Percentiles rank a stretch among this genome's conserved stretches.
Conservation (phyloP, 345 rosid genomes). For the Adansonia digitata region DNA sequence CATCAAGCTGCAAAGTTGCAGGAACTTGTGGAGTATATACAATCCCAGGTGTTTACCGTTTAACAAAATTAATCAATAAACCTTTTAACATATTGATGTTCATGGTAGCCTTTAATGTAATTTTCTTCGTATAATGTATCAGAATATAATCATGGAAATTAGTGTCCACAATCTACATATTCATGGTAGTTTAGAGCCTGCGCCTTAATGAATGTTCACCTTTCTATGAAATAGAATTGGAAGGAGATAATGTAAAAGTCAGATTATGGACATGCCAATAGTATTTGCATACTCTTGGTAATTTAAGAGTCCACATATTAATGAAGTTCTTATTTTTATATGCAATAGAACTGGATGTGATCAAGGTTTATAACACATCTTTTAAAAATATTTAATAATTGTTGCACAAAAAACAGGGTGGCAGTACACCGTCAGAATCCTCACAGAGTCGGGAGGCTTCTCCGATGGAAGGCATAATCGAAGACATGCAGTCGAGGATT, state of each 20-base stretch:
- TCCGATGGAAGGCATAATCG: slow-evolving; percentile 66
- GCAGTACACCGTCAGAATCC: slow-evolving; percentile 68
- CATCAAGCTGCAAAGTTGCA: slow-evolving; percentile 85
- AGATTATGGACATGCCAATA: background rate
- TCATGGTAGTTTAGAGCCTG: background rate
- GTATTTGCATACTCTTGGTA: background rate
- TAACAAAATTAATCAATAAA: background rate
- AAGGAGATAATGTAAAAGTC: background rate
- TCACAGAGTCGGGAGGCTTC: slow-evolving; percentile 66
- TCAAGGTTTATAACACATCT: background rate
- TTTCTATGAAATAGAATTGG: background rate
- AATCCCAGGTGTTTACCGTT: slow-evolving; percentile 75
- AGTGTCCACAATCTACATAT: background rate
- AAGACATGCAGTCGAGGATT: slow-evolving; percentile 85
- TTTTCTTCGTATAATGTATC: background rate
- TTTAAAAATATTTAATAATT: background rate
- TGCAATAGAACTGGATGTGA: background rate
- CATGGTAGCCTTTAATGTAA: background rate
- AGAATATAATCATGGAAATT: background rate
- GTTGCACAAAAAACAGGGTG: slow-evolving; percentile 46
- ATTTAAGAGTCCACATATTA: background rate
- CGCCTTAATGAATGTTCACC: too few relatives aligned
- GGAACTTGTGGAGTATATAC: slow-evolving; percentile 87
- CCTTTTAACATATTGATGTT: background rate
- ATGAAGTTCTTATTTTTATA: background rate